Conservation (phyloP, 371 early-diverging fungal genomes). For the Choanephora cucurbitarum region DNA sequence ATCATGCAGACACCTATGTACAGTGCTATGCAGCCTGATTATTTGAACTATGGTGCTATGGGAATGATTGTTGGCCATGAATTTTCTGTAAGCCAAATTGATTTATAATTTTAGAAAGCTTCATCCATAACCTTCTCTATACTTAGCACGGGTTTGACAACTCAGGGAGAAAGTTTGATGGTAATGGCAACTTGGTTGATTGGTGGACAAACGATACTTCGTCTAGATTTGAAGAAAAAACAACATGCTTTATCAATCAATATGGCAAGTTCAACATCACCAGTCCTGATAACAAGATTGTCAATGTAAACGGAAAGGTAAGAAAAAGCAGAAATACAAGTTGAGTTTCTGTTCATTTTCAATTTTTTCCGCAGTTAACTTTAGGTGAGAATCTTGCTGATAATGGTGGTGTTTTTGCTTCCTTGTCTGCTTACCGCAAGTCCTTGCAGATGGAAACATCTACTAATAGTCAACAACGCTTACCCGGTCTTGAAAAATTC, state of each 20-base stretch:
- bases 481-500: conserved; percentile 26
- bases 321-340: no score
- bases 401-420: conserved; percentile 62
- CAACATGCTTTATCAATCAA: conserved; percentile 65
- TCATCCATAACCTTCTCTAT: no score
- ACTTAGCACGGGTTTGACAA: conserved; percentile 52
- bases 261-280: conserved; percentile 50
- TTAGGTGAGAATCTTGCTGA: conserved; percentile 80
- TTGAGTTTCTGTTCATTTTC: no score
- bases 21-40: conserved; percentile 44
- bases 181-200: conserved; percentile 34
- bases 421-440: conserved; percentile 40
- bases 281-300: conserved; percentile 23
- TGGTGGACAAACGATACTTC: conserved; percentile 67
- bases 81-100: conserved; percentile 60
- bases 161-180: conserved; percentile 56
- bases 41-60: conserved; percentile 62
- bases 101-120: no score
- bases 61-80: conserved; percentile 66
- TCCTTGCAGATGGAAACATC: neutral
- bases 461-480: conserved; percentile 6
- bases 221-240: conserved; percentile 44
- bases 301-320: conserved; percentile 47
- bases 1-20: conserved; percentile 56
- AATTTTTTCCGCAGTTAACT: conserved; percentile 39